These are phyloP conservation scores for Stagonosporopsis vannaccii DNA, from an alignment of 2,329 filamentous ascomycete species.

Conservation along the genomic window DNA sequence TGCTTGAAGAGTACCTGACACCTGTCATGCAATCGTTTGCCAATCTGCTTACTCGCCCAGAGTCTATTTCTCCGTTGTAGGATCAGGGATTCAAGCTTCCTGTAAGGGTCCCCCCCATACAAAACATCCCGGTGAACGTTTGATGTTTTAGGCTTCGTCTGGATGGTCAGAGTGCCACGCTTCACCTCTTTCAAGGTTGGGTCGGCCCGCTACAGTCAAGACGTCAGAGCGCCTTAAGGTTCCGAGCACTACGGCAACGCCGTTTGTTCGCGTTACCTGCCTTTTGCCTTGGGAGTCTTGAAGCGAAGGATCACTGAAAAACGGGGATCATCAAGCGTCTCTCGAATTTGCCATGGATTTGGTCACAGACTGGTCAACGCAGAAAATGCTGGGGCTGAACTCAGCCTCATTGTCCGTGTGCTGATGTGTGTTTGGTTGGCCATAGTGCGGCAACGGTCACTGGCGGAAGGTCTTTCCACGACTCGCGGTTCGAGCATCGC, in stretches of 20 bases:
- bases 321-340: slow-evolving; percentile 11
- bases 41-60: slow-evolving; percentile 1
- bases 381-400: slow-evolving; percentile 1
- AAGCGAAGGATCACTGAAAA: slow-evolving; percentile 9
- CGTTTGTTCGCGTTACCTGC: slow-evolving; percentile 15
- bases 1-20: slow-evolving; percentile 1
- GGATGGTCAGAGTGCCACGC: slow-evolving; percentile 2
- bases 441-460: slow-evolving; percentile 10
- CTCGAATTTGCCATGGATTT: background rate
- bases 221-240: slow-evolving; percentile 13
- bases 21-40: slow-evolving; percentile 17
- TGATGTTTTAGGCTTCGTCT: slow-evolving; percentile 7
- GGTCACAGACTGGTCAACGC: background rate
- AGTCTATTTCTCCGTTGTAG: slow-evolving; percentile 13
- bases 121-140: slow-evolving; percentile 9
- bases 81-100: slow-evolving; percentile 6
- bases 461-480: slow-evolving; percentile 2
- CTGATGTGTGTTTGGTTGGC: slow-evolving; percentile 15
- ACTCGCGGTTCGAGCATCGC: background rate
- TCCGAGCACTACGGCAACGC: slow-evolving; percentile 3
- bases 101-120: slow-evolving; percentile 1
- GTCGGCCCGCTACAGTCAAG: slow-evolving; percentile 19
- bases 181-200: slow-evolving; percentile 10
- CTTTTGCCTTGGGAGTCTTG: background rate
- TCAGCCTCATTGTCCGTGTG: slow-evolving; percentile 4